Evolutionary conservation across 2,329 filamentous ascomycete species (phyloP), one percentile per base, ranked within the genome.

Genomic region (Xylaria sp.): DNA sequence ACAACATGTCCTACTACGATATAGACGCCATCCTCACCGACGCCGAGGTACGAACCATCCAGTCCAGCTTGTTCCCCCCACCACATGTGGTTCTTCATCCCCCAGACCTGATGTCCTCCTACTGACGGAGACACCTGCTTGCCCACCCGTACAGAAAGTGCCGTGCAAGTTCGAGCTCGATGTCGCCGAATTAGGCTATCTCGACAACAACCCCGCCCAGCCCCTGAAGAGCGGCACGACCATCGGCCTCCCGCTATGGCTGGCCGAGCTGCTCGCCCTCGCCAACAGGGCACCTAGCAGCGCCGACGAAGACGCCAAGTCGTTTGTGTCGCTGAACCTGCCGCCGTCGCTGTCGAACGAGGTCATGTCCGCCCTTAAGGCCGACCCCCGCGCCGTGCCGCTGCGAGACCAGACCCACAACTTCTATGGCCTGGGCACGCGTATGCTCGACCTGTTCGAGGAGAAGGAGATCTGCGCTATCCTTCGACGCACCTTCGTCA

Each of bases 151-250:
- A 36, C 74, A 97, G 90, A 98, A 98, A 92, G 89, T 98, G 36
- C 95, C 96, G 48, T 97, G 94, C 83, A 97, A 92, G 60, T 98
- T 98, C 82, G 92, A 97, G 77, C 88, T 98, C 76, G 92, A 95
- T 68, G 90, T 97, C 36, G 92, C 94, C 21, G 90, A 92, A 65
- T 88, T 98, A 54, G 94, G 94, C 73, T 93, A 97, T 79, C 86
- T 99, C 68, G 94, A 97, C 81, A 94, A 94, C 76, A 95, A 93
- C 76, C 87, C 92, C 27, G 78, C 81, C 2, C 82, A 85, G 36
- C 81, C 92, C 78, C 90, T 98, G 75, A 96, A 95, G 79, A 82
- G 90, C 63, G 92, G 93, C 68, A 95, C 93, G 0, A 89, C 90
- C 51, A 85, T 98, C 55, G 88, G 92, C 69, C 89, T 98, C 0